These are phyloP conservation scores for Apiospora marii DNA, from an alignment of 2,329 filamentous ascomycete genomes.

Conservation along the genomic window DNA sequence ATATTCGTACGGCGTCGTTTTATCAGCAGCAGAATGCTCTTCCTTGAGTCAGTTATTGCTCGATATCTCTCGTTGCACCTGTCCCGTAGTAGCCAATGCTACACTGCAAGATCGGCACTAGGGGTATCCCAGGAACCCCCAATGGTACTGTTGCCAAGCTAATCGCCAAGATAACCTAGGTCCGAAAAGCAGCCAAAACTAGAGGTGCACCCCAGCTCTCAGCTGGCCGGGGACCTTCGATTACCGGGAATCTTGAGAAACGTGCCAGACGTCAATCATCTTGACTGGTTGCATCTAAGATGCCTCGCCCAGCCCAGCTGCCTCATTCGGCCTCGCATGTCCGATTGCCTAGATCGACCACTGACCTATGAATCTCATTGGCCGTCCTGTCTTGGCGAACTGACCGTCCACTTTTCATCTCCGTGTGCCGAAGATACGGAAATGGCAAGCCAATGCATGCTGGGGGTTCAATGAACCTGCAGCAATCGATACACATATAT, in stretches of 20 bases:
- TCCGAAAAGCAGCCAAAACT: background rate
- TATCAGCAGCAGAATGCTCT: background rate
- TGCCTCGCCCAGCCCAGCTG: background rate
- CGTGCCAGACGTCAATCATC: background rate
- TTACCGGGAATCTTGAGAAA: background rate
- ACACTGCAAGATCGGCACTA: background rate
- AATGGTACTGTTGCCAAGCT: conserved; percentile 1
- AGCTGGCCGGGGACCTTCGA: conserved; percentile 13
- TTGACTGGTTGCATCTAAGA: background rate
- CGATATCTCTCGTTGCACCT: background rate
- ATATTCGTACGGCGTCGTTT: background rate
- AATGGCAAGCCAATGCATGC: background rate
- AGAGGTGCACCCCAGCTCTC: background rate
- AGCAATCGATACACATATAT: background rate
- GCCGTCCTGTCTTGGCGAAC: background rate
- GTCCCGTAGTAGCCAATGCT: background rate
- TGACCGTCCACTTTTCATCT: conserved; percentile 15
- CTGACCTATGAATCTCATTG: conserved; percentile 1
- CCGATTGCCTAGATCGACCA: conserved; percentile 4
- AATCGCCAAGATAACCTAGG: background rate
- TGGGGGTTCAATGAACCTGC: background rate
- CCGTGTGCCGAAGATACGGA: background rate
- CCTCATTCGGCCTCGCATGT: conserved; percentile 8
- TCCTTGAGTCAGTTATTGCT: background rate
- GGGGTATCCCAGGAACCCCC: background rate